Evolutionary conservation across 441 rosid genomes (phyloP), one percentile per base, ranked within the genome.

Genomic region (Isatis lusitanica): DNA sequence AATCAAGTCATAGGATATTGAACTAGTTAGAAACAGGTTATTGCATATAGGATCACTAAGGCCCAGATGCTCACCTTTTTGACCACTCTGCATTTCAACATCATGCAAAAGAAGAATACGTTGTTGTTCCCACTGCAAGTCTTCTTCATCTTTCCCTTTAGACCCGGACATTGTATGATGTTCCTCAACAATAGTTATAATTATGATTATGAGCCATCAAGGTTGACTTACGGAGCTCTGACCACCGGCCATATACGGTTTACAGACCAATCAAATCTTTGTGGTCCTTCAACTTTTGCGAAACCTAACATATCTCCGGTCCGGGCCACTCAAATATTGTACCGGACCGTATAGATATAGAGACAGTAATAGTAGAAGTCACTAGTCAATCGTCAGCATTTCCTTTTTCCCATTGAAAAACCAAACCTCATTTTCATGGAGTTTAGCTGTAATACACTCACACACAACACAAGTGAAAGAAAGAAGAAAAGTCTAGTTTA

Each of bases 231-330:
- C 26, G 31, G 7, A 63, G 39, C n/a, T 70, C 12, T 58, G 63
- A 58, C 67, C 76, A 76, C 80, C 76, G 80, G 76, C 80, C 68
- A 48, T 31, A 70, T 76, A 64, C 42, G 67, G 75, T 65, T 63
- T 65, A 64, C 68, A 42, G 63, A 76, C 5, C 62, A 70, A 58
- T 64, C 79, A 63, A 70, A 64, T 70, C 61, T 62, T 50, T 76
- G 76, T 76, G 76, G 76, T 66, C 80, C 75, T 56, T 47, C 35
- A 70, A 21, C 40, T 30, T 39, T 76, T 48, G 48, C 72, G 40
- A 5, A 70, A 76, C 80, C 80, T 76, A 70, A 65, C 72, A 59
- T 31, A 70, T 76, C 71, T 70, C 72, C 56, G 68, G 68, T 64
- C 80, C 71, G 72, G 71, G 63, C 50, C 79, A 70, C 46, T 15